phyloP scores from a whole-genome alignment of 495 filamentous ascomycete species.

The Aspergillus wentii region DNA sequence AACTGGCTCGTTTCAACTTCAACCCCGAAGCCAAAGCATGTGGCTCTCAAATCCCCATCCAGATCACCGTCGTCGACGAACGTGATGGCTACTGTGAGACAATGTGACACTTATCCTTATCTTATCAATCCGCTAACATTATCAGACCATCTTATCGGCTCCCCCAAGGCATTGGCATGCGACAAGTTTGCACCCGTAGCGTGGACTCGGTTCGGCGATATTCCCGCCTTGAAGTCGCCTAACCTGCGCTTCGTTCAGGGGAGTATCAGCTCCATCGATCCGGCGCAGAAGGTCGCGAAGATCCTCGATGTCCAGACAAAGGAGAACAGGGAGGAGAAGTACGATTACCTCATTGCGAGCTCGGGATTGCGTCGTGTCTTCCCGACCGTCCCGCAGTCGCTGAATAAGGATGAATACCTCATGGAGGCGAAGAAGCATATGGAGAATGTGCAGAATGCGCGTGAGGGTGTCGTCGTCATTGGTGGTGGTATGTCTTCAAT shows the following conservation, averaged over 20 bases:
- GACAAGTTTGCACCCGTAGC: conserved; percentile 48
- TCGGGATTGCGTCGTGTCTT: conserved; percentile 57
- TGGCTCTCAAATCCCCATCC: conserved; percentile 39
- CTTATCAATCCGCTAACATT: conserved; percentile 1
- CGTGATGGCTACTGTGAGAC: conserved; percentile 62
- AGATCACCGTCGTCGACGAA: conserved; percentile 66
- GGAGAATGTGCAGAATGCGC: conserved; percentile 18
- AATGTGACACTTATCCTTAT: background rate
- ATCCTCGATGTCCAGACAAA: conserved; percentile 28
- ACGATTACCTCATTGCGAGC: conserved; percentile 62
- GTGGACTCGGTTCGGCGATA: conserved; percentile 58
- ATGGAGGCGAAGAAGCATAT: conserved; percentile 40
- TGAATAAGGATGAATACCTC: conserved; percentile 49
- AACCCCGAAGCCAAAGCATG: conserved; percentile 18
- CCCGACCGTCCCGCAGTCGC: conserved; percentile 57
- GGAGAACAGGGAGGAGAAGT: conserved; percentile 28
- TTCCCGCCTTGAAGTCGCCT: conserved; percentile 50
- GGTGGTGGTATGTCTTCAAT: conserved; percentile 37
- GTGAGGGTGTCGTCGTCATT: conserved; percentile 52
- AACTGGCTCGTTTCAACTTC: conserved; percentile 28
- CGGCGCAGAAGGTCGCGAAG: conserved; percentile 42
- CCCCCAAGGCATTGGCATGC: conserved; percentile 56
- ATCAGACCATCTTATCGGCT: conserved; percentile 57
- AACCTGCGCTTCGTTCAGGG: conserved; percentile 54
- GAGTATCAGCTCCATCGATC: conserved; percentile 48